Evolutionary conservation across 2,329 filamentous ascomycete species (phyloP).

Genomic region (Fonsecaea monophora): DNA sequence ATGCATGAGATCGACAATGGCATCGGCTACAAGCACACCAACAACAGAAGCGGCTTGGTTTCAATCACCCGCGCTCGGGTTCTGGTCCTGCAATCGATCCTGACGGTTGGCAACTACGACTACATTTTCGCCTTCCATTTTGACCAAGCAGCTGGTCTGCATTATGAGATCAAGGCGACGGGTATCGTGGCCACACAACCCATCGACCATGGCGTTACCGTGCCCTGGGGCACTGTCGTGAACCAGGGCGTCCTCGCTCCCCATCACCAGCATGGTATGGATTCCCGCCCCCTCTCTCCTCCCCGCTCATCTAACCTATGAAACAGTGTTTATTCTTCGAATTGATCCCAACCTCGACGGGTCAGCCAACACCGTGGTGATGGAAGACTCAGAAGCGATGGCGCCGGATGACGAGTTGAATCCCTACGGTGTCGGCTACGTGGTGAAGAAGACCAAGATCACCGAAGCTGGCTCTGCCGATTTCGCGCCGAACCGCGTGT

Average conservation of each 20-base stretch:
- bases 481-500: slow-evolving; percentile 59
- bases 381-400: slow-evolving; percentile 67
- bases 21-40: slow-evolving; percentile 53
- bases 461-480: slow-evolving; percentile 56
- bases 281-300: no score
- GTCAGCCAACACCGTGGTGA: slow-evolving; percentile 46
- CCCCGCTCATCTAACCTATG: no score
- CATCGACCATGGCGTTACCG: slow-evolving; percentile 46
- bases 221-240: slow-evolving; percentile 50
- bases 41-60: slow-evolving; percentile 46
- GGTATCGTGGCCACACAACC: slow-evolving; percentile 54
- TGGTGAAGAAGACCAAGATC: slow-evolving; percentile 54
- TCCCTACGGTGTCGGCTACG: slow-evolving; percentile 61
- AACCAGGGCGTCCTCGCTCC: slow-evolving; percentile 52
- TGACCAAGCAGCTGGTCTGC: slow-evolving; percentile 49
- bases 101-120: slow-evolving; percentile 54
- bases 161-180: slow-evolving; percentile 53
- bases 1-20: slow-evolving; percentile 51
- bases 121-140: slow-evolving; percentile 56
- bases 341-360: slow-evolving; percentile 54
- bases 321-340: slow-evolving; percentile 41
- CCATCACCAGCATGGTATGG: slow-evolving; percentile 49
- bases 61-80: slow-evolving; percentile 45
- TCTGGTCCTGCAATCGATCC: slow-evolving; percentile 49
- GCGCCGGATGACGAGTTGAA: slow-evolving; percentile 59